Conservation (phyloP, 2,329 filamentous ascomycete species). For the Xylariaceae sp. region DNA sequence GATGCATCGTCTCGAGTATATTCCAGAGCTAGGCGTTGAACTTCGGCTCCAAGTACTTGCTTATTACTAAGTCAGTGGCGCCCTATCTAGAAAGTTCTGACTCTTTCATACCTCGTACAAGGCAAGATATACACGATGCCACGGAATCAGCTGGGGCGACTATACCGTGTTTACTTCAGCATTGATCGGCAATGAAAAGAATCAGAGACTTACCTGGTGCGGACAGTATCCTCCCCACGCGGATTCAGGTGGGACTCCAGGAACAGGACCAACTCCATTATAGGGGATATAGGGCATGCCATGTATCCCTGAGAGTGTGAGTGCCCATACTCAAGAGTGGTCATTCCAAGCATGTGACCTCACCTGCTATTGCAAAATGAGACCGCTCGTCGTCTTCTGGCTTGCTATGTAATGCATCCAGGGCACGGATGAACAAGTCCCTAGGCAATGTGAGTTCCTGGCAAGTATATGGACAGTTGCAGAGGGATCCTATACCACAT, state of each 20-base stretch:
- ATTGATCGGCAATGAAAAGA: slow-evolving; percentile 5
- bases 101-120: slow-evolving; percentile 46
- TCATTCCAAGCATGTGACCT: slow-evolving; percentile 1
- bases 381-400: slow-evolving; percentile 41
- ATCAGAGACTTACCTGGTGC: slow-evolving; percentile 37
- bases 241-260: slow-evolving; percentile 28
- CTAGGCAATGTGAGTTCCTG: slow-evolving; percentile 23
- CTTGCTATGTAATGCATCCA: slow-evolving; percentile 40
- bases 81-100: not conserved
- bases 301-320: slow-evolving; percentile 25
- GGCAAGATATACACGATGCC: slow-evolving; percentile 52
- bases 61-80: slow-evolving; percentile 26
- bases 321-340: not conserved
- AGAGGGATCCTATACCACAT: slow-evolving; percentile 21
- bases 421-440: slow-evolving; percentile 47
- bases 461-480: not conserved
- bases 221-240: slow-evolving; percentile 25
- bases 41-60: slow-evolving; percentile 48
- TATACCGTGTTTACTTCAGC: slow-evolving; percentile 9
- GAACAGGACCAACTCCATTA: slow-evolving; percentile 35
- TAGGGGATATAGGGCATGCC: slow-evolving; percentile 39
- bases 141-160: slow-evolving; percentile 47
- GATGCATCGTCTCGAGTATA: slow-evolving; percentile 36
- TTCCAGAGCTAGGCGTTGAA: slow-evolving; percentile 40
- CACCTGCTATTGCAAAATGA: slow-evolving; percentile 48